Percentiles rank a stretch among this genome's conserved stretches.
These are phyloP conservation scores for Lentinula sp. DNA, from an alignment of 768 basidiomycete genomes.

Conservation along the genomic window DNA sequence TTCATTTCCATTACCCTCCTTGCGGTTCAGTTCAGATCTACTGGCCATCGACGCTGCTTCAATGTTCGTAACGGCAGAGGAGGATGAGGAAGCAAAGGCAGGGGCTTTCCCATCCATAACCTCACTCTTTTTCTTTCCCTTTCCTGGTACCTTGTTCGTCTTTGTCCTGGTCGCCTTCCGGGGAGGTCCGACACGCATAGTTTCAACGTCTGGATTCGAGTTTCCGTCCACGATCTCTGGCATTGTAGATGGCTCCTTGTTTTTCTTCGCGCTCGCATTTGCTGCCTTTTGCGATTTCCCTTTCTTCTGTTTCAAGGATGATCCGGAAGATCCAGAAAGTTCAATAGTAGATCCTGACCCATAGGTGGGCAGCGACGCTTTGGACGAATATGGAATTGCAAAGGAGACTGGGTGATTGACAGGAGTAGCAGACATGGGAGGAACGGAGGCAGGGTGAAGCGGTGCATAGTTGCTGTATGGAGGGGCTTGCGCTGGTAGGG, in stretches of 20 bases:
- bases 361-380: background rate
- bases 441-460: background rate
- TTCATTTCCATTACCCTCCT: background rate
- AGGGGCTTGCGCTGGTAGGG: background rate
- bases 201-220: background rate
- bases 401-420: background rate
- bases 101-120: background rate
- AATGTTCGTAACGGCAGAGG: background rate
- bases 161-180: background rate
- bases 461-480: background rate
- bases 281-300: background rate
- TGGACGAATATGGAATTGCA: background rate
- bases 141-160: background rate
- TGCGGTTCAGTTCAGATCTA: background rate
- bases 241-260: background rate
- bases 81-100: background rate
- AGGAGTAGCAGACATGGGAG: background rate
- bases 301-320: background rate
- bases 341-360: background rate
- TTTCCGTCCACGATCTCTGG: background rate
- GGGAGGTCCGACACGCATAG: background rate
- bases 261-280: background rate
- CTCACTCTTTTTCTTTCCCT: background rate
- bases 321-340: background rate
- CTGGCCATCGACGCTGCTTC: background rate